These are phyloP conservation scores for Rhodamnia rubescens DNA, from an alignment of 345 rosid species.

Conservation along the genomic window DNA sequence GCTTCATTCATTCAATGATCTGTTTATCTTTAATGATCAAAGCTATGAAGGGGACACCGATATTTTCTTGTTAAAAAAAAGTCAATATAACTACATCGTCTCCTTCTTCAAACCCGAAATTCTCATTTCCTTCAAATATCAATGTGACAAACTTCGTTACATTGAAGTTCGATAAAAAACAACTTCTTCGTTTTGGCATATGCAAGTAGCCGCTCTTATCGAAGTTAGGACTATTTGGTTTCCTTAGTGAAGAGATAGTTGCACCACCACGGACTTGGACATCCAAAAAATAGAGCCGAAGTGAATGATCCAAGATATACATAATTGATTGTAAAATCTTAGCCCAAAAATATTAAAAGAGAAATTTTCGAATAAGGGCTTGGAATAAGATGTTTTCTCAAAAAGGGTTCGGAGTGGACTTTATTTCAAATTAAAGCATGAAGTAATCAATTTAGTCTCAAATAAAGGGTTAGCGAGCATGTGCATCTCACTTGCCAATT, in stretches of 20 bases:
- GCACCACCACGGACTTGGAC: neutral
- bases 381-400: fast-evolving
- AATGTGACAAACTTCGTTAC: neutral
- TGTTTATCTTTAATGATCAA: too few relatives aligned
- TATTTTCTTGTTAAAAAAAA: too few relatives aligned
- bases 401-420: fast-evolving
- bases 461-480: neutral
- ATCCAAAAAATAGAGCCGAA: fast-evolving
- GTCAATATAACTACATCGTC: neutral
- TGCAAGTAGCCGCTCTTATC: neutral
- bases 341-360: neutral
- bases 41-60: too few relatives aligned
- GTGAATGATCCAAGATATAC: neutral
- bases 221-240: neutral
- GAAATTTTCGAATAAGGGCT: neutral
- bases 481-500: neutral
- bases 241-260: too few relatives aligned
- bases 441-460: neutral
- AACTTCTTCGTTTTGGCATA: neutral
- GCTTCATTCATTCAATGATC: too few relatives aligned
- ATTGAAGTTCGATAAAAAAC: neutral
- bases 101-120: neutral
- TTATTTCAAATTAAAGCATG: neutral
- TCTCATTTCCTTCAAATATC: neutral
- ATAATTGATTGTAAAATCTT: too few relatives aligned